Percentiles rank a stretch among this genome's conserved stretches.
Conservation (phyloP, 1,284 basidiomycete species). For the Tilletia walkeri region DNA sequence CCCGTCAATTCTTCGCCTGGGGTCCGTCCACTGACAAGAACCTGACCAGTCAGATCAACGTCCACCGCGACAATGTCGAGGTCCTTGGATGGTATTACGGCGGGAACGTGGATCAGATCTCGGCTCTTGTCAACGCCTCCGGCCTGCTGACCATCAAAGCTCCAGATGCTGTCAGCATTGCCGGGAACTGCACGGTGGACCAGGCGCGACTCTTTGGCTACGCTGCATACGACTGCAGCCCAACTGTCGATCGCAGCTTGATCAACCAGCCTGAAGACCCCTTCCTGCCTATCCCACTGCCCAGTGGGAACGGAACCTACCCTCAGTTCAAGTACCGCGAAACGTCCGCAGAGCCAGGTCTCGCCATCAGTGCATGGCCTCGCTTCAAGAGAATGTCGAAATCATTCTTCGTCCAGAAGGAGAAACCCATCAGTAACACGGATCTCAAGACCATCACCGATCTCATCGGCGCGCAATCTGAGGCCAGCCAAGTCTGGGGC, state of each 20-base stretch:
- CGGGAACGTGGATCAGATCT: background rate
- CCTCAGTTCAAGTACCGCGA: background rate
- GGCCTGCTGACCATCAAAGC: background rate
- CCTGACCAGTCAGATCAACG: slow-evolving; percentile 4
- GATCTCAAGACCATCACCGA: background rate
- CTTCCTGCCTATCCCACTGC: background rate
- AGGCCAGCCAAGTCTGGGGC: background rate
- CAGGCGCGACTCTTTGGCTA: background rate
- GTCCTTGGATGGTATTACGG: background rate
- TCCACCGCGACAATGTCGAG: slow-evolving; percentile 1
- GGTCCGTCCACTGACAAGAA: background rate
- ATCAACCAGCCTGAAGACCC: slow-evolving; percentile 1
- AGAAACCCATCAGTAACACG: background rate
- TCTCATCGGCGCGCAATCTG: background rate
- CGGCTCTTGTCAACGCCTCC: background rate
- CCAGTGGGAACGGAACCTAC: slow-evolving; percentile 1
- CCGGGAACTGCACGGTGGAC: background rate
- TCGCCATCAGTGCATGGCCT: background rate
- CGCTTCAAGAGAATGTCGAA: background rate
- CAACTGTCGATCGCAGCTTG: background rate
- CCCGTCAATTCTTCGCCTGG: slow-evolving; percentile 4
- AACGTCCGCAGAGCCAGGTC: background rate
- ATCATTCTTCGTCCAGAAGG: background rate
- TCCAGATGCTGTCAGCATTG: slow-evolving; percentile 1
- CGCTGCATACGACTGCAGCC: slow-evolving; percentile 3